A percentile compares a stretch with the other conserved stretches of the same genome.
These are phyloP conservation scores for Clitopilus passeckerianus DNA, from an alignment of 768 basidiomycete genomes.

Conservation along the genomic window DNA sequence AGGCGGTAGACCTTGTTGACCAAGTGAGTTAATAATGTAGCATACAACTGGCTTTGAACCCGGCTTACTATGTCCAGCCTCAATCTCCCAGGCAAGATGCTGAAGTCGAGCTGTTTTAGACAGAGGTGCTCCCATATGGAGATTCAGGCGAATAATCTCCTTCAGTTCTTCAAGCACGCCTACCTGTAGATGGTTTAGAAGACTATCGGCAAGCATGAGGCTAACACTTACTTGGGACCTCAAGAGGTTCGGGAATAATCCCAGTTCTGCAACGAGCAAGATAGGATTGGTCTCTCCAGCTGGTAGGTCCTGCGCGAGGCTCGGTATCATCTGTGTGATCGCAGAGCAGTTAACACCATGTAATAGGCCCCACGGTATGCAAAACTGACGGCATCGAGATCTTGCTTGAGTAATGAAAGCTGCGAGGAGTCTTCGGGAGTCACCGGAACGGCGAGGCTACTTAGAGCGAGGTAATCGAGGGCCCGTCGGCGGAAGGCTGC, in stretches of 20 bases:
- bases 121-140: constrained; percentile 29
- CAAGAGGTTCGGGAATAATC: constrained; percentile 18
- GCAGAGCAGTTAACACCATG: not conserved
- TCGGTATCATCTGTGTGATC: not conserved
- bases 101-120: constrained; percentile 46
- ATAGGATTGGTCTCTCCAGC: constrained; percentile 13
- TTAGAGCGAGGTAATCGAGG: constrained; percentile 35
- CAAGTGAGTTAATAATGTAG: no score
- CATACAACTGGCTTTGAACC: not conserved
- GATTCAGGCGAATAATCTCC: constrained; percentile 34
- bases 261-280: constrained; percentile 28
- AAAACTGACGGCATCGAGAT: not conserved
- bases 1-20: constrained; percentile 22
- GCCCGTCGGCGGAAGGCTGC: constrained; percentile 34
- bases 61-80: constrained; percentile 34
- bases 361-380: no score
- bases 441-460: constrained; percentile 20
- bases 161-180: constrained; percentile 15
- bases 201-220: not conserved
- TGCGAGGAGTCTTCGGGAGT: constrained; percentile 12
- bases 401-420: constrained; percentile 9
- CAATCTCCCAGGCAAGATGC: constrained; percentile 49
- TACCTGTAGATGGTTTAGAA: constrained; percentile 8
- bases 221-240: constrained; percentile 1
- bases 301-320: not conserved